Conservation (phyloP, 2,329 filamentous ascomycete genomes). For the Pseudogymnoascus sp. region DNA sequence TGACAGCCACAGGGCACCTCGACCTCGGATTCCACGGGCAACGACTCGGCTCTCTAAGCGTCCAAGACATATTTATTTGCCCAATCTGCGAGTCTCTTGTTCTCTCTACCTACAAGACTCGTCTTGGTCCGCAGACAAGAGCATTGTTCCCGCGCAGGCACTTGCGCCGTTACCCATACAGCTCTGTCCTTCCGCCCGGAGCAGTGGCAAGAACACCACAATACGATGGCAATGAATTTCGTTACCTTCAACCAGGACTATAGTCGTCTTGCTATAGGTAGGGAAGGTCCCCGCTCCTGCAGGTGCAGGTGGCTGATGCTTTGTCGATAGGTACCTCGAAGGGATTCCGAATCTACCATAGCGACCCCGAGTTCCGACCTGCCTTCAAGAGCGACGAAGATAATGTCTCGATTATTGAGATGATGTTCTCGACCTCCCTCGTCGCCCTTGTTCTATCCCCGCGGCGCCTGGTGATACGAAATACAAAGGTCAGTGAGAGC, state of each 20-base stretch:
- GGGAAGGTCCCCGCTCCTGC: constrained; percentile 10
- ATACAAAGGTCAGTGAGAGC: constrained; percentile 67
- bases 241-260: constrained; percentile 99
- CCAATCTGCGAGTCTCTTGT: background rate
- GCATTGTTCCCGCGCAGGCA: background rate
- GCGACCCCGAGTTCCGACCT: constrained; percentile 80
- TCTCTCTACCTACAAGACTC: background rate
- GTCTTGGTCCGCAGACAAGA: background rate
- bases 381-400: constrained; percentile 91
- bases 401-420: constrained; percentile 93
- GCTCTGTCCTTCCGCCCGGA: background rate
- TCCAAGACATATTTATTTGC: background rate
- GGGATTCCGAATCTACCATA: constrained; percentile 94
- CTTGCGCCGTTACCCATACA: constrained; percentile 3
- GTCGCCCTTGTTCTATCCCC: constrained; percentile 91
- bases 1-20: constrained; percentile 5
- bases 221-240: constrained; percentile 79
- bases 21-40: background rate
- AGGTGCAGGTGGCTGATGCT: constrained; percentile 9
- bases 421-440: constrained; percentile 96
- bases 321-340: constrained; percentile 65
- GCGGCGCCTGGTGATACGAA: constrained; percentile 87
- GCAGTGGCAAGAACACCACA: background rate
- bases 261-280: constrained; percentile 91
- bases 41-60: background rate